Evolutionary conservation across 2,329 filamentous ascomycete species (phyloP).

Genomic region (Ophiocordyceps robertsii): DNA sequence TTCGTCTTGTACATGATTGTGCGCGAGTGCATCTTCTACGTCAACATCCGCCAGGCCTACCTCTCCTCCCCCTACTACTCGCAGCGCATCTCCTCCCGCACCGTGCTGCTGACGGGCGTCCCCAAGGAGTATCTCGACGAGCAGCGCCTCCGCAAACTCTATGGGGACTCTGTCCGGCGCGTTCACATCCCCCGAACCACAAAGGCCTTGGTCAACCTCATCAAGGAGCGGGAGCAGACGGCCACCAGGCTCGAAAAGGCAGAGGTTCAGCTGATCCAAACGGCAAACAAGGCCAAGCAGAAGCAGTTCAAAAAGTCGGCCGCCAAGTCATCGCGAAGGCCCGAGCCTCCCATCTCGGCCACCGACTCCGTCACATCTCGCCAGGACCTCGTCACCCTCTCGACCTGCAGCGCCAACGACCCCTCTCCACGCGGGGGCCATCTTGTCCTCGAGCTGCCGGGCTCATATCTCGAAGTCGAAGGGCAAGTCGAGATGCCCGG

Average conservation of each 20-base stretch:
- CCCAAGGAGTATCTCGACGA: constrained; percentile 67
- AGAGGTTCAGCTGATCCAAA: constrained; percentile 72
- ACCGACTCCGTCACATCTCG: constrained; percentile 1
- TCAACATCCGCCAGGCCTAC: constrained; percentile 88
- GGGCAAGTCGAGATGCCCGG: too few relatives aligned
- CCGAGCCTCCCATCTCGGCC: not conserved
- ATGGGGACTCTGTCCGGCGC: constrained; percentile 67
- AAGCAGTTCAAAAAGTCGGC: constrained; percentile 28
- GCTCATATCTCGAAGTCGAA: too few relatives aligned
- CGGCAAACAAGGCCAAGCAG: constrained; percentile 57
- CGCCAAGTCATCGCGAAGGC: constrained; percentile 1
- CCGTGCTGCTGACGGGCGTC: constrained; percentile 79
- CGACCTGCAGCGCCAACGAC: constrained; percentile 1
- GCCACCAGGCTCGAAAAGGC: constrained; percentile 75
- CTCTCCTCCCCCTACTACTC: constrained; percentile 74
- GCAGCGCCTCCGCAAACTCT: constrained; percentile 63
- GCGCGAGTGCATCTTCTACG: constrained; percentile 79
- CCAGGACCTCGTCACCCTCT: constrained; percentile 1
- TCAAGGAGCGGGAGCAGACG: constrained; percentile 67
- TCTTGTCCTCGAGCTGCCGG: constrained; percentile 4
- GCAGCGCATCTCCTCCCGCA: constrained; percentile 76
- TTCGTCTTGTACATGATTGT: constrained; percentile 85
- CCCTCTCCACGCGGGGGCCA: not conserved
- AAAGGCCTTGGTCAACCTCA: constrained; percentile 64
- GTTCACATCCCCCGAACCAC: constrained; percentile 76